phyloP scores from a whole-genome alignment of 2,329 filamentous ascomycete species.

The Trichoderma sp. region DNA sequence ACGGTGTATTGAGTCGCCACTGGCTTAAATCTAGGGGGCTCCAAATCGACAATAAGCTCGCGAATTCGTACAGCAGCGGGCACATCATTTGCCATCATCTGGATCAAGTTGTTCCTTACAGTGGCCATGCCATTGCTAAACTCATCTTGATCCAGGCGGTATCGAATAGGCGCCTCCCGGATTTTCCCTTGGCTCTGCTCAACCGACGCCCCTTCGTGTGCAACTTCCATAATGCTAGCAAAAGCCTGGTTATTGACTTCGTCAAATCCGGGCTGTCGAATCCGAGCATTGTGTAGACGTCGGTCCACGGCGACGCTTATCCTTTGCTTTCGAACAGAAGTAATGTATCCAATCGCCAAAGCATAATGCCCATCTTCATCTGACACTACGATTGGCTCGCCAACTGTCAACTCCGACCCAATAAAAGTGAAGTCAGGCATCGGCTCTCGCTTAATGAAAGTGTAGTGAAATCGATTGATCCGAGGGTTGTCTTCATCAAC shows the following conservation, averaged over 20 bases:
- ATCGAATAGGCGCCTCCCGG: constrained; percentile 63
- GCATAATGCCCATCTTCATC: constrained; percentile 96
- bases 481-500: constrained; percentile 73
- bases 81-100: constrained; percentile 81
- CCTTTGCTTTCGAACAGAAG: constrained; percentile 71
- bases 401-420: constrained; percentile 83
- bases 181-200: constrained; percentile 57
- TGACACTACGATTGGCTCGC: constrained; percentile 94
- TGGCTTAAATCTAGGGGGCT: constrained; percentile 72
- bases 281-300: constrained; percentile 82
- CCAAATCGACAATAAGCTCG: constrained; percentile 77
- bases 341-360: constrained; percentile 88
- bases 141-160: constrained; percentile 94
- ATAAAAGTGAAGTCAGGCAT: constrained; percentile 75
- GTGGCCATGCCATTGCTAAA: constrained; percentile 98
- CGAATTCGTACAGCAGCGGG: constrained; percentile 74
- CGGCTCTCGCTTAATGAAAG: constrained; percentile 72
- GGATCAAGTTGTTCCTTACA: constrained; percentile 89
- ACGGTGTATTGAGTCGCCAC: constrained; percentile 66
- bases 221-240: constrained; percentile 87
- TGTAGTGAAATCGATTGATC: constrained; percentile 91
- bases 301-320: constrained; percentile 92
- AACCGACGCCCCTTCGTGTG: constrained; percentile 55
- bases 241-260: constrained; percentile 80
- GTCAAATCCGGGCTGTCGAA: constrained; percentile 76